A percentile compares a stretch with the other conserved stretches of the same genome.
Conservation (phyloP, 2,329 filamentous ascomycete genomes). For the Aspergillus japonicus region DNA sequence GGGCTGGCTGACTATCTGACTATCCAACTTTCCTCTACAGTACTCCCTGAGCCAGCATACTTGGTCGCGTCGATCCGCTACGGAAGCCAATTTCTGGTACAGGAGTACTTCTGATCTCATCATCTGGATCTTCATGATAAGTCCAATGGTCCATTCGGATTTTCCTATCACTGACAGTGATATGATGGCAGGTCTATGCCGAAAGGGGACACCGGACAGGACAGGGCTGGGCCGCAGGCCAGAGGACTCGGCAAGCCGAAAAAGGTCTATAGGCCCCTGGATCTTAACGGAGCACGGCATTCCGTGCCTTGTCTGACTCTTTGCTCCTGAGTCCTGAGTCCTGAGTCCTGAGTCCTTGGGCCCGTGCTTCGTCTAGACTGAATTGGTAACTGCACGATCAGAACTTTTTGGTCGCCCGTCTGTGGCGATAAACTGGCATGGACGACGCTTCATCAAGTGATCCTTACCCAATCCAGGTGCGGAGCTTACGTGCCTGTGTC, state of each 20-base stretch:
- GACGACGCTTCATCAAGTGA: neutral
- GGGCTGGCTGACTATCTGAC: neutral
- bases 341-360: neutral
- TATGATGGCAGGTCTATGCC: slow-evolving; percentile 14
- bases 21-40: neutral
- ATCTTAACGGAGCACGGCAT: slow-evolving; percentile 13
- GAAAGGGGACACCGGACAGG: slow-evolving; percentile 18
- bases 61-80: neutral
- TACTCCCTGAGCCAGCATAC: neutral
- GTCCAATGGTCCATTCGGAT: neutral
- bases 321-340: neutral
- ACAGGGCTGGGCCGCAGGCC: neutral
- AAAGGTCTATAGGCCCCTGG: neutral
- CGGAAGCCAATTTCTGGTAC: neutral
- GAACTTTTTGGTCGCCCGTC: neutral
- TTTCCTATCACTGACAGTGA: slow-evolving; percentile 2
- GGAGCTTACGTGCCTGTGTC: neutral
- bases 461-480: neutral
- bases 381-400: neutral
- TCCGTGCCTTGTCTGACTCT: slow-evolving; percentile 14
- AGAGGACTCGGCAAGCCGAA: slow-evolving; percentile 21
- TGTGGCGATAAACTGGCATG: neutral
- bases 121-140: neutral
- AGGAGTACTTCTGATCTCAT: neutral
- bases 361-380: neutral